Base-by-base conservation (phyloP, 1,284 basidiomycete genomes). In the Rhodotorula sp. region DNA sequence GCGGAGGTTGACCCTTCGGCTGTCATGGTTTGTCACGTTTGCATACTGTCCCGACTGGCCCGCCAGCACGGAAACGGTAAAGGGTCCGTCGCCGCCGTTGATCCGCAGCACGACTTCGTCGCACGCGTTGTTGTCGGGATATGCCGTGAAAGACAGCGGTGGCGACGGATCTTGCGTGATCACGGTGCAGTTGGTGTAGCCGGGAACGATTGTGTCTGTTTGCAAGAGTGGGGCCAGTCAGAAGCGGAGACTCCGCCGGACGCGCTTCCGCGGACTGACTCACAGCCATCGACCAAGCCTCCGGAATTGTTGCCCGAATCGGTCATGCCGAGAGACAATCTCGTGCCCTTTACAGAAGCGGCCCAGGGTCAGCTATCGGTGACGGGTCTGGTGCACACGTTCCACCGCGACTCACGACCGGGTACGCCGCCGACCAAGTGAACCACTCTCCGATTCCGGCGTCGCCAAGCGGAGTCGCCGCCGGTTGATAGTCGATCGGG, bases 271-370 rank as follows among this genome's bases (percentile, higher is more conserved):
- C 12, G 10, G 31, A 43, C 8, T 6, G 26, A 70, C 73, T 52
- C 62, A 72, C 73, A 75, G 21, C 64, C 62, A 7, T 29, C 58
- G 21, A 73, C 69, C 3, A 67, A 46, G 15, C 74, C 74, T 2
- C 74, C 74, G 14, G 65, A 66, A 51, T 73, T 70, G 18, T 67
- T 69, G 1, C 47, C 71, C 26, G 68, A 67, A 61, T 76, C 74
- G 16, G 70, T 48, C 74, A 76, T 73, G 16, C 65, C 72, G 18
- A 76, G 26, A 7, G 65, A 62, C 15, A 74, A 26, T 10, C 60
- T 56, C 0, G 74, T 71, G 5, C 72, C 71, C 74, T 75, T 18
- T 10, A 8, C 8, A 34, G n/a, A n/a, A 6, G 46, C 4, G 21
- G 29, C 6, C 15, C 21, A 31, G 52, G 4, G 4, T n/a, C 26